Base-by-base conservation (phyloP, 2,329 filamentous ascomycete genomes). In the Aspergillaceae sp. region DNA sequence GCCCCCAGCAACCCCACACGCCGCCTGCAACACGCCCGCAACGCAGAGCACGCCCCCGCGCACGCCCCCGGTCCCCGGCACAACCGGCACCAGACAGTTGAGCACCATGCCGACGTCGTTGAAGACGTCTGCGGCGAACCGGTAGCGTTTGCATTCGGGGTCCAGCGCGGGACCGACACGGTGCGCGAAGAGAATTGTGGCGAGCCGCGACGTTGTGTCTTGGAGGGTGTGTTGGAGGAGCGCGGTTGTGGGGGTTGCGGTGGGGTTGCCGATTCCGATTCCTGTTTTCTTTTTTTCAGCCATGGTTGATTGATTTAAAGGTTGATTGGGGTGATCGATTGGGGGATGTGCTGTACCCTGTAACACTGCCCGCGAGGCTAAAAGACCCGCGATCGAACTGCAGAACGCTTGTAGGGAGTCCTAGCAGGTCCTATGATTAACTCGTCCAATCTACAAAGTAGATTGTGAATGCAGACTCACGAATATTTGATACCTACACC, bases 1-100 rank as follows among this genome's bases (percentile, higher is more conserved):
- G 8, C 86, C 88, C 0, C 88, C 91, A 0, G 91, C 87, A 4
- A 97, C 89, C 28, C 91, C 92, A 61, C 92, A 97, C 0, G 96
- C 70, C 0, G 80, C 77, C 36, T 82, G 68, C 45, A 86, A 66
- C 6, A 83, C 72, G 49, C 81, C 83, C 27, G 77, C 77, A 27
- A 75, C 65, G 55, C 80, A 79, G 43, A 86, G 68, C 2, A 85
- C 58, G 4, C 70, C 54, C 1, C 86, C 77, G 5, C 82, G 70
- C 43, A 51, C 48, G 2, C 72, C 59, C 0, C 73, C 61, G 45
- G 78, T 19, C 19, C 19, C 78, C 0, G 84, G 80, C 40, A 94
- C 78, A 10, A 78, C 79, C 0, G 89, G 89, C 3, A 84, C 88
- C 35, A 91, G 73, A 49, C 89, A 82, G 61, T 95, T 87, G n/a